Evolutionary conservation across 164 flowering plant genomes (phyloP).

Genomic region (Annona squamosa): DNA sequence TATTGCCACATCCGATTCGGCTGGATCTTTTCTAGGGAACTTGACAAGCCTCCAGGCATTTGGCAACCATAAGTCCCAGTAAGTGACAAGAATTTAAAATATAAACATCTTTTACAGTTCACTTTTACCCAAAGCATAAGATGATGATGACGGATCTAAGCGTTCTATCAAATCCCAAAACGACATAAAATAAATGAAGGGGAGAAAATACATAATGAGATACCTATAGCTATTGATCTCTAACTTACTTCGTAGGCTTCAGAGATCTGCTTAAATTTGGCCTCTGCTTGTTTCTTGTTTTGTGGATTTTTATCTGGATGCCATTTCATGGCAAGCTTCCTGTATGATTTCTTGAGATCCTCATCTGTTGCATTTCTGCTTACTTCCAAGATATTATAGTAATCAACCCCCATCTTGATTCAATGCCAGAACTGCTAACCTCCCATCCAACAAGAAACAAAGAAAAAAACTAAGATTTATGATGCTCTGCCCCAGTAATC

Average conservation of each 20-base stretch:
- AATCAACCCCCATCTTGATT: slow-evolving; percentile 28
- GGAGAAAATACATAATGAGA: background rate
- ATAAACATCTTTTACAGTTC: background rate
- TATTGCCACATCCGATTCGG: background rate
- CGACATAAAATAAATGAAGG: background rate
- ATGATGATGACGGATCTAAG: background rate
- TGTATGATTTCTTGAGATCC: slow-evolving; percentile 31
- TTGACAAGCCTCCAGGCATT: background rate
- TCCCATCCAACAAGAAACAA: background rate
- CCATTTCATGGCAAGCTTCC: slow-evolving; percentile 37
- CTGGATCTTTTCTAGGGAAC: background rate
- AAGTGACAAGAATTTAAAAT: background rate
- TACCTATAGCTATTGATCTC: background rate
- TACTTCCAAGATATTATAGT: slow-evolving; percentile 30
- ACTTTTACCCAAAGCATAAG: background rate
- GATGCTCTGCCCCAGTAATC: background rate
- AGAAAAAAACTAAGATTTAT: background rate
- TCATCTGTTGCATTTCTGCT: slow-evolving; percentile 27
- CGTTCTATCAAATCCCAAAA: background rate
- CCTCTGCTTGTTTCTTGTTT: slow-evolving; percentile 31
- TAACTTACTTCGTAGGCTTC: slow-evolving; percentile 32
- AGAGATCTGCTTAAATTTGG: slow-evolving; percentile 36
- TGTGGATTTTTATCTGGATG: slow-evolving; percentile 37
- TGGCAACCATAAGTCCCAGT: background rate
- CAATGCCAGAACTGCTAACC: background rate